These are phyloP conservation scores for Chalciporus piperatus DNA, from an alignment of 768 basidiomycete species.

Conservation along the genomic window DNA sequence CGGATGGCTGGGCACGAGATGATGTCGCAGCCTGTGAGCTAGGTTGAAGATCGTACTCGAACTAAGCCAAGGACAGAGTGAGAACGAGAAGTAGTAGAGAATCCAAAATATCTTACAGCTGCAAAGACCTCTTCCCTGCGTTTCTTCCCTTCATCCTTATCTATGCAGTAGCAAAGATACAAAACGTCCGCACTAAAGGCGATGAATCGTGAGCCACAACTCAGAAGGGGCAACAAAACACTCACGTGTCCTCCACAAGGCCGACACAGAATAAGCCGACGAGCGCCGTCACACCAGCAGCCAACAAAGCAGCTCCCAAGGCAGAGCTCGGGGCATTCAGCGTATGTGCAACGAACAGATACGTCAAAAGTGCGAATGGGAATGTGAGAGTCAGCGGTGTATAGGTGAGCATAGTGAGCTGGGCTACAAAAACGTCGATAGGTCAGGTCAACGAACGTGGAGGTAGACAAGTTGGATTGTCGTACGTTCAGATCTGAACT, in stretches of 20 bases:
- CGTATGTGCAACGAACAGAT: slow-evolving; percentile 87
- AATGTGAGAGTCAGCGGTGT: slow-evolving; percentile 78
- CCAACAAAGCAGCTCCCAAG: slow-evolving; percentile 69
- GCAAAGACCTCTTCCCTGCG: slow-evolving; percentile 53
- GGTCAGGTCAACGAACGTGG: slow-evolving; percentile 1
- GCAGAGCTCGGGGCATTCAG: slow-evolving; percentile 68
- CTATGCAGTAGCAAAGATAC: slow-evolving; percentile 67
- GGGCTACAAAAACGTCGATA: slow-evolving; percentile 35
- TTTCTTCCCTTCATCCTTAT: slow-evolving; percentile 49
- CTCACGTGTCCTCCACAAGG: slow-evolving; percentile 72
- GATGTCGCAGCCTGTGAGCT: slow-evolving; percentile 9
- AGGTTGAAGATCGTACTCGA: slow-evolving; percentile 38
- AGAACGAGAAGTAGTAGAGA: slow-evolving; percentile 1
- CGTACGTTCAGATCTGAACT: slow-evolving; percentile 61
- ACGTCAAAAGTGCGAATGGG: slow-evolving; percentile 78
- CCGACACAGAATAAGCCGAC: slow-evolving; percentile 84
- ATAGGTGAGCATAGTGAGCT: slow-evolving; percentile 66
- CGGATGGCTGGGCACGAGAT: slow-evolving; percentile 14
- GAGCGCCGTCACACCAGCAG: slow-evolving; percentile 75
- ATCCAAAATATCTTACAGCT: slow-evolving; percentile 40
- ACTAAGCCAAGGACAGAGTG: slow-evolving; percentile 23
- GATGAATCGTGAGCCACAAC: neutral
- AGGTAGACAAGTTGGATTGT: slow-evolving; percentile 1
- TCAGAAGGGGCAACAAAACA: slow-evolving; percentile 1
- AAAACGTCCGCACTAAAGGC: slow-evolving; percentile 54